Base-by-base conservation (phyloP, 2,329 filamentous ascomycete genomes). In the Hawksworthiomyces lignivorus region DNA sequence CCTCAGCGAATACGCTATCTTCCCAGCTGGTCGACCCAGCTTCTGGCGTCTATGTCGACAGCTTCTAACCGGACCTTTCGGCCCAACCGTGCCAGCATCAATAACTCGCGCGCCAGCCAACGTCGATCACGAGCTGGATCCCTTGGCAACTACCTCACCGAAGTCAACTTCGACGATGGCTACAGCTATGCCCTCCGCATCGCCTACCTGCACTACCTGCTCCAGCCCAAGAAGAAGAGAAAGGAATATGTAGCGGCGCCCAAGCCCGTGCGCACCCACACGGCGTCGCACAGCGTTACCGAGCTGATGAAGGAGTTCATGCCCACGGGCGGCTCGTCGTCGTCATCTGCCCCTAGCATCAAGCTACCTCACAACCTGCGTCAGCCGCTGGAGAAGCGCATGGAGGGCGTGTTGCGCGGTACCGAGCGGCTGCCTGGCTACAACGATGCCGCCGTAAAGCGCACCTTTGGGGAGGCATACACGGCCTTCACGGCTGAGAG, bases 401-500 rank as follows among this genome's bases (percentile, higher is more conserved):
- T 95, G 59, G 82, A 84, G 44, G 82, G 82, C 24, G 83, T 95
- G 39, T 65, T 97, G 54, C 77, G 82, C 53, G 88, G 89, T 29
- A 84, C 73, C 47, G 92, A 97, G 65, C 80, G 73, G 52, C 75
- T 90, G 57, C 87, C 86, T 12, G 92, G 94, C 56, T 98, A 84
- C 64, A 86, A 84, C 57, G 92, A 98, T 67, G 72, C 85, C n/a
- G 71, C 83, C 20, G 82, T 98, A 50, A 96, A 95, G 66, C 77
- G 90, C 48, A 94, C 87, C 2, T 98, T 98, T 65, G 92, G 87
- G 42, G 86, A 87, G 50, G 95, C 95, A 50, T 83, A 96, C 59
- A 96, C 90, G 45, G 84, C 87, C 43, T 85, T 98, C 60, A 96
- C 90, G 53, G 87, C 94, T 48, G 81, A 82, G 48, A 80, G 78